Evolutionary conservation across 1,139 yeast species (phyloP).

Genomic region (Sugiyamaella japonica): DNA sequence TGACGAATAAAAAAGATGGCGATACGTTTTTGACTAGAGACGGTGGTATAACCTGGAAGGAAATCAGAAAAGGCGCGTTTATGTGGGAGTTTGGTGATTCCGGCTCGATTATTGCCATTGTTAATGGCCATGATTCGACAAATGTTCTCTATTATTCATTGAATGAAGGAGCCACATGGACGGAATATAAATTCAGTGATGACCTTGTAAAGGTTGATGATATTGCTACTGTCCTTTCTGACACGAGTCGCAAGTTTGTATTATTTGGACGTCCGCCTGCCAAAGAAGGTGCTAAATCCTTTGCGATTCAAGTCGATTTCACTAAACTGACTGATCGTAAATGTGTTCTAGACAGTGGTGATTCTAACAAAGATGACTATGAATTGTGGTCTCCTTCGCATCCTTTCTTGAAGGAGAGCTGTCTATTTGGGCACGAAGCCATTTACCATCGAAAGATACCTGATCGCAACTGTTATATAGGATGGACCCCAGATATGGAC

Average conservation of each 20-base stretch:
- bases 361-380: constrained; percentile 66
- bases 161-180: constrained; percentile 83
- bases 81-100: constrained; percentile 98
- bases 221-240: constrained; percentile 87
- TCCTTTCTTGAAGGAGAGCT: constrained; percentile 57
- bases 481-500: constrained; percentile 39
- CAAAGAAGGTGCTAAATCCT: constrained; percentile 46
- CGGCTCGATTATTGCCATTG: constrained; percentile 80
- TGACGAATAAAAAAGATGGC: constrained; percentile 51
- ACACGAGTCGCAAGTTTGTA: constrained; percentile 74
- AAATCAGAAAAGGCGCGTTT: constrained; percentile 66
- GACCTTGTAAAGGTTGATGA: constrained; percentile 61
- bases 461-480: constrained; percentile 75
- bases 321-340: constrained; percentile 60
- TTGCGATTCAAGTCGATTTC: constrained; percentile 67
- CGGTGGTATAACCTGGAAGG: constrained; percentile 90
- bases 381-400: constrained; percentile 81
- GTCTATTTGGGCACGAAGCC: constrained; percentile 89
- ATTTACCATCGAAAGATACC: constrained; percentile 70
- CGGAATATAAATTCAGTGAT: constrained; percentile 60
- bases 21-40: constrained; percentile 78
- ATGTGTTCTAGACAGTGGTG: constrained; percentile 65
- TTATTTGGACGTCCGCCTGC: constrained; percentile 48
- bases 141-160: constrained; percentile 62
- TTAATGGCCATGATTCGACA: constrained; percentile 57